phyloP scores from a whole-genome alignment of 768 basidiomycete genomes.

The Pleurotus djamor region DNA sequence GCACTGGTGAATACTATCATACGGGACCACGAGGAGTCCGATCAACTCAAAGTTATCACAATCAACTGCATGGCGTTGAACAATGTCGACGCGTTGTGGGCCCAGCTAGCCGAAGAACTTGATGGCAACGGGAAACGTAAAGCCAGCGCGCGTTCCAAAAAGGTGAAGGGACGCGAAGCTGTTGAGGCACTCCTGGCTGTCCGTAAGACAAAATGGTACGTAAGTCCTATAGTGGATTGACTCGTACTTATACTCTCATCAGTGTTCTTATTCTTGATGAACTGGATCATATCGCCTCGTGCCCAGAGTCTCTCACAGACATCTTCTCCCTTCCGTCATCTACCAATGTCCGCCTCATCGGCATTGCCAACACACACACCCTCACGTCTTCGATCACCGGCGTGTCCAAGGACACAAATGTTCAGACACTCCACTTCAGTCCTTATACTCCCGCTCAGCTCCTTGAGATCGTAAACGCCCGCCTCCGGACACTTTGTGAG shows the following conservation, averaged over 20 bases:
- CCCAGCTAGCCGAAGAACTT: constrained; percentile 60
- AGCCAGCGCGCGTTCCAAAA: constrained; percentile 28
- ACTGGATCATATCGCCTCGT: constrained; percentile 76
- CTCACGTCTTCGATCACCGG: constrained; percentile 49
- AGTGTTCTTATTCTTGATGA: constrained; percentile 86
- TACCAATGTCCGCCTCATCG: constrained; percentile 64
- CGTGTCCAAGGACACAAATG: constrained; percentile 23
- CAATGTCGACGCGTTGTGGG: constrained; percentile 69
- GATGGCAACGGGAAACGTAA: constrained; percentile 25
- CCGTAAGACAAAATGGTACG: constrained; percentile 54
- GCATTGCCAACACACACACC: constrained; percentile 89
- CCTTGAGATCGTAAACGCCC: constrained; percentile 61
- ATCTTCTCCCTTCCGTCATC: constrained; percentile 69
- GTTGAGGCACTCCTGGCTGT: constrained; percentile 42
- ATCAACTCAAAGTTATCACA: constrained; percentile 44
- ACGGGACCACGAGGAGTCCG: constrained; percentile 29
- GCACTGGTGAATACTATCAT: constrained; percentile 75
- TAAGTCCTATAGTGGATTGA: constrained; percentile 6
- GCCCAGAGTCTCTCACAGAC: constrained; percentile 51
- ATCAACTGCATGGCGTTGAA: constrained; percentile 84
- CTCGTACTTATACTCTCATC: constrained; percentile 13
- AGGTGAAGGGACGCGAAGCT: constrained; percentile 45
- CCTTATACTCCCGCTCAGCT: constrained; percentile 78
- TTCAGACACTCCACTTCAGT: constrained; percentile 74
- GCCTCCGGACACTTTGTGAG: constrained; percentile 53